Evolutionary conservation across 2,329 filamentous ascomycete species (phyloP), one percentile per base, ranked within the genome.

Genomic region (Paraconiothyrium brasiliense): DNA sequence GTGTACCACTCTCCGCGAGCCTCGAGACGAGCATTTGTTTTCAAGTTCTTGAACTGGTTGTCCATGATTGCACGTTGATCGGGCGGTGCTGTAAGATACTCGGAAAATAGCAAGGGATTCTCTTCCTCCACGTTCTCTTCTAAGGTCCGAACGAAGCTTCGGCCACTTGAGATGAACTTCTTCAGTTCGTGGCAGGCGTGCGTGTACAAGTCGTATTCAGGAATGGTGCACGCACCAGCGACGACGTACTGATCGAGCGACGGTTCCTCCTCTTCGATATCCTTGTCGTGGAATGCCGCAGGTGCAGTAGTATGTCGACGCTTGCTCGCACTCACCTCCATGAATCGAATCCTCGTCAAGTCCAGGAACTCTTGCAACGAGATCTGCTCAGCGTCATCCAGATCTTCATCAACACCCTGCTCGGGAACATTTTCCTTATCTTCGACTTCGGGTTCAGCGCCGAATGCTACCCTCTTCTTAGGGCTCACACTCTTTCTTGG

Each of bases 1-100:
- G 94, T 91, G 76, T 99, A 99, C 95, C 95, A 99, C 83, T 95
- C 94, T 60, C 92, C 93, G 76, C 97, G 97, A 81, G 94, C 97
- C 55, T 94, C 84, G 14, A 97, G 85, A 30, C 95, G 88, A 16
- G 94, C 93, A 76, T 97, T 92, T 0, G 93, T 94, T 82, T 97
- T 98, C 78, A 97, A 91, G 73, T 98, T 97, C 78, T 97, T 95
- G 84, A 99, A 95, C 75, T 98, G 94, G 67, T 92, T 95, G 80
- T 99, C 94, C 90, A 99, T 96, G 56, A 96, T 85, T 3, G 88
- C 81, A 72, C 92, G 93, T 75, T 97, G 89, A 64, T 96, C 92
- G 0, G 93, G 88, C 0, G 92, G 87, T 30, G 94, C 94, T 10
- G 90, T 89, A 66, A 96, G 88, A 76, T 99, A 99, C 76, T 98